A percentile compares a stretch with the other conserved stretches of the same genome.
These are phyloP conservation scores for Tieghemostelium lacteum DNA, from an alignment of 78 protist species.

Conservation along the genomic window DNA sequence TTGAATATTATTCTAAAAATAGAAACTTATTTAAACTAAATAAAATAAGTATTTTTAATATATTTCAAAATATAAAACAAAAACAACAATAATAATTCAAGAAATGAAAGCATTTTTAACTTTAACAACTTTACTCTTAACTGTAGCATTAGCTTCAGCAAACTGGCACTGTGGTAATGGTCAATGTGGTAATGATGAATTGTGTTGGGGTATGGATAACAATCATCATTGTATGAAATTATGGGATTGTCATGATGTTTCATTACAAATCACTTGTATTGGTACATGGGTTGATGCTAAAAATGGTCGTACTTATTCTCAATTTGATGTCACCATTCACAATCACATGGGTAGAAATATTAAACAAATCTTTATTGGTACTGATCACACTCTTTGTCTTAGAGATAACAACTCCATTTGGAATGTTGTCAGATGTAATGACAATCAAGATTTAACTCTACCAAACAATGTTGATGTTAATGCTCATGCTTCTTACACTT, in stretches of 20 bases:
- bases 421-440: conserved; percentile 18
- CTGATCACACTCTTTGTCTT: conserved; percentile 27
- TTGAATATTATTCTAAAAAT: too few relatives aligned
- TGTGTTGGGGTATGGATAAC: background rate
- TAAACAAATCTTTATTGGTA: conserved; percentile 12
- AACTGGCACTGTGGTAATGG: background rate
- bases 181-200: background rate
- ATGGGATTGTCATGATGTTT: background rate
- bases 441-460: conserved; percentile 4
- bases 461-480: conserved; percentile 1
- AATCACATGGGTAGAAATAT: conserved; percentile 2
- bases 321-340: conserved; percentile 15
- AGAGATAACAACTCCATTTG: conserved; percentile 20
- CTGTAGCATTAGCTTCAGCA: background rate
- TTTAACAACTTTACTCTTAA: background rate
- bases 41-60: too few relatives aligned
- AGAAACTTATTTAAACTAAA: too few relatives aligned
- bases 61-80: too few relatives aligned
- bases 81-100: too few relatives aligned
- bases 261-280: background rate
- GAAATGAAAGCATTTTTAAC: background rate
- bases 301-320: conserved; percentile 5
- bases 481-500: background rate
- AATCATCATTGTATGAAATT: background rate
- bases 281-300: conserved; percentile 1